phyloP scores from a whole-genome alignment of 371 early-diverging fungal species.

The Mucor mucedo region DNA sequence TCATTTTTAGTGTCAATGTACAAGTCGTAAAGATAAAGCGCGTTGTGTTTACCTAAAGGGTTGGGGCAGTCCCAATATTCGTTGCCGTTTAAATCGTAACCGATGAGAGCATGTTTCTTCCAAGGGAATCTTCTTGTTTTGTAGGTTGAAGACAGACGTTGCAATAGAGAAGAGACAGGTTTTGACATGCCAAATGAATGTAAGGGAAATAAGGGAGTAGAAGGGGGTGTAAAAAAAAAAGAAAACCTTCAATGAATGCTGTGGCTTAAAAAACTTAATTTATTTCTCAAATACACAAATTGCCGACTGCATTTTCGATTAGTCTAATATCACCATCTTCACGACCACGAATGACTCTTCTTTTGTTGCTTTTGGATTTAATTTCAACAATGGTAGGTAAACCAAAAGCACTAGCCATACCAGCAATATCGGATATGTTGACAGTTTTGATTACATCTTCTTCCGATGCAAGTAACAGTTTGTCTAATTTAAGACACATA shows the following conservation, averaged over 20 bases:
- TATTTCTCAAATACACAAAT: slow-evolving; percentile 24
- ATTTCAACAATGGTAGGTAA: slow-evolving; percentile 27
- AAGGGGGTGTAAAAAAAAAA: neutral
- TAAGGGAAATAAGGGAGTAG: neutral
- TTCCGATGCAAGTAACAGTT: slow-evolving; percentile 18
- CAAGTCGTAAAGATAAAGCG: neutral
- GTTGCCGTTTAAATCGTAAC: slow-evolving; percentile 68
- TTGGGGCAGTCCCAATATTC: slow-evolving; percentile 77
- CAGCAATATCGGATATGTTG: slow-evolving; percentile 8
- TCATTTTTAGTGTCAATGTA: neutral
- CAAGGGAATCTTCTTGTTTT: slow-evolving; percentile 57
- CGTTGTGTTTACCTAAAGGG: slow-evolving; percentile 45
- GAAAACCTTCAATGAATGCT: neutral
- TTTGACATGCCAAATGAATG: slow-evolving; percentile 18
- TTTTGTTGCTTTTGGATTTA: slow-evolving; percentile 37
- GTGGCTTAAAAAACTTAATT: neutral
- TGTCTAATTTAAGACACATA: slow-evolving; percentile 19
- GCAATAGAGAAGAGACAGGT: slow-evolving; percentile 24
- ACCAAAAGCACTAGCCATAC: slow-evolving; percentile 39
- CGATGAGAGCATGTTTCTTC: slow-evolving; percentile 61
- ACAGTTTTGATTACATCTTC: slow-evolving; percentile 20
- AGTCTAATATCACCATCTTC: slow-evolving; percentile 55
- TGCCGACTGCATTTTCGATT: slow-evolving; percentile 52
- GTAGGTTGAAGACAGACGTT: slow-evolving; percentile 33
- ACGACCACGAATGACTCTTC: slow-evolving; percentile 46